Percentiles rank a stretch among this genome's conserved stretches.
Conservation (phyloP, 2,329 filamentous ascomycete genomes). For the Botrytis paeoniae region DNA sequence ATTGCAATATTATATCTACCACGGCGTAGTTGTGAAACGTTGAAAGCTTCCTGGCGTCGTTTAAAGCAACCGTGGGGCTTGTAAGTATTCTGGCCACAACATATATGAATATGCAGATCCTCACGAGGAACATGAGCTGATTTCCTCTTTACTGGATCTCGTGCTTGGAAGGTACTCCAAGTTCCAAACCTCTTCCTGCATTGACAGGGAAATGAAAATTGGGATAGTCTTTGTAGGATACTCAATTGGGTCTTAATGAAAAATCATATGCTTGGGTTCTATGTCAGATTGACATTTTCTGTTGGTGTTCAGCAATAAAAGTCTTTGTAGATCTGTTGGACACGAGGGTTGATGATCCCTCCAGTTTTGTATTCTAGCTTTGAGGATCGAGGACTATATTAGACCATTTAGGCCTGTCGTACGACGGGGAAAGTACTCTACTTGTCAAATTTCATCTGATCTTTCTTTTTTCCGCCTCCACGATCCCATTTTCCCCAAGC, state of each 20-base stretch:
- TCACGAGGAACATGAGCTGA: slow-evolving; percentile 16
- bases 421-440: not conserved
- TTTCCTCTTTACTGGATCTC: slow-evolving; percentile 3
- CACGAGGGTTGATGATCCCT: slow-evolving; percentile 4
- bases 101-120: slow-evolving; percentile 19
- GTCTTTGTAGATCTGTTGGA: not conserved
- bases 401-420: slow-evolving; percentile 4
- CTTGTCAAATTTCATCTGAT: slow-evolving; percentile 16
- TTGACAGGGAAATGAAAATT: not conserved
- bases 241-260: slow-evolving; percentile 9
- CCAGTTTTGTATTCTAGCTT: not conserved
- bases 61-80: slow-evolving; percentile 11
- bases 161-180: slow-evolving; percentile 3
- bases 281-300: slow-evolving; percentile 8
- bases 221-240: not conserved
- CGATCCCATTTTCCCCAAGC: slow-evolving; percentile 11
- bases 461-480: slow-evolving; percentile 6
- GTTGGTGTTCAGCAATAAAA: not conserved
- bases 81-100: not conserved
- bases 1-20: slow-evolving; percentile 12
- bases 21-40: slow-evolving; percentile 3
- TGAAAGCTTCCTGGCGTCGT: slow-evolving; percentile 6
- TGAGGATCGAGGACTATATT: not conserved
- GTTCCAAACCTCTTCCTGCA: slow-evolving; percentile 3
- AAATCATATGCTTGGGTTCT: not conserved